A percentile compares a stretch with the other conserved stretches of the same genome.
These are phyloP conservation scores for Debaryomyces subglobosus DNA, from an alignment of 1,139 yeast species.

Conservation along the genomic window DNA sequence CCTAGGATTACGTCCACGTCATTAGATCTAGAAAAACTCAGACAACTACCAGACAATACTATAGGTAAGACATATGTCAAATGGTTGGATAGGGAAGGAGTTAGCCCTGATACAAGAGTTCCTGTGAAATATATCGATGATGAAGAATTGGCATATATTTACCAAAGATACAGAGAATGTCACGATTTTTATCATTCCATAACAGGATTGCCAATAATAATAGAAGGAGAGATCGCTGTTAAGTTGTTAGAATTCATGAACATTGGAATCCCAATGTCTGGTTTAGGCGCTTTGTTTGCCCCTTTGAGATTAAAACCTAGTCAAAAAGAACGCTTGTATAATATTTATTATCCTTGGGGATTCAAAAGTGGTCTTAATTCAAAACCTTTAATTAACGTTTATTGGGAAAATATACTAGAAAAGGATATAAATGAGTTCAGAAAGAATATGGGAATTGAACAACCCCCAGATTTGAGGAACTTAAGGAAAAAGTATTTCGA, in stretches of 20 bases:
- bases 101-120: constrained; percentile 91
- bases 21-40: constrained; percentile 63
- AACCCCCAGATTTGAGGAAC: constrained; percentile 75
- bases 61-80: constrained; percentile 76
- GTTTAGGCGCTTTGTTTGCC: constrained; percentile 85
- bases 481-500: constrained; percentile 52
- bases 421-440: constrained; percentile 75
- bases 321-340: constrained; percentile 55
- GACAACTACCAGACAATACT: constrained; percentile 66
- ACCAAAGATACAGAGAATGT: constrained; percentile 92
- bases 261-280: constrained; percentile 95
- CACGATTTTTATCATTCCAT: constrained; percentile 96
- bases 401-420: constrained; percentile 87
- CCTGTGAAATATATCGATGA: constrained; percentile 86
- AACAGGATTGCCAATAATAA: constrained; percentile 84
- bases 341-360: constrained; percentile 90
- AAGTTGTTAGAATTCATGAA: constrained; percentile 92
- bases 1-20: constrained; percentile 83
- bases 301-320: constrained; percentile 67
- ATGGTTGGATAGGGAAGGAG: constrained; percentile 88
- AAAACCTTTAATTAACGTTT: constrained; percentile 81
- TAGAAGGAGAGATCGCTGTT: constrained; percentile 95
- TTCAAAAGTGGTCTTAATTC: constrained; percentile 70
- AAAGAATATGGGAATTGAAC: constrained; percentile 67
- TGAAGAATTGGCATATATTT: constrained; percentile 88